phyloP scores from a whole-genome alignment of 2,329 filamentous ascomycete species.

The Lasiodiplodia sp. region DNA sequence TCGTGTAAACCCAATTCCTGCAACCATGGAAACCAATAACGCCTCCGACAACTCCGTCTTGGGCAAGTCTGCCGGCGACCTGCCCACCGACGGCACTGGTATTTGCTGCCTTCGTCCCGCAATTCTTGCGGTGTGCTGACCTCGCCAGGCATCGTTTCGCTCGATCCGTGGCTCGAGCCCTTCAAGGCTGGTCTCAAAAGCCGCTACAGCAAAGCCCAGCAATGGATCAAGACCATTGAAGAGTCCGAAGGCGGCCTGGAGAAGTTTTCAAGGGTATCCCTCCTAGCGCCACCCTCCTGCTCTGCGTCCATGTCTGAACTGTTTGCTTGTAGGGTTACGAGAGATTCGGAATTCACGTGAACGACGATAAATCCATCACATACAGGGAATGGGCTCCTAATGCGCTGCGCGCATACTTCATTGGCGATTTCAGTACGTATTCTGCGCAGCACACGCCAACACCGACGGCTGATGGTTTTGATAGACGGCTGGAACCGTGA shows the following conservation, averaged over 20 bases:
- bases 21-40: conserved; percentile 46
- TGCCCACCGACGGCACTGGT: conserved; percentile 78
- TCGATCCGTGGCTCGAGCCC: conserved; percentile 90
- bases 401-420: conserved; percentile 81
- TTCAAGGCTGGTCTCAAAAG: conserved; percentile 79
- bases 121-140: conserved; percentile 34
- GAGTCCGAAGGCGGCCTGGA: conserved; percentile 87
- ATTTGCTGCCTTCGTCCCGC: conserved; percentile 37
- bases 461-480: conserved; percentile 24
- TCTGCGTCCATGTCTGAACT: neutral
- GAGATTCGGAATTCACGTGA: conserved; percentile 83
- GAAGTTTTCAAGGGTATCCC: conserved; percentile 80
- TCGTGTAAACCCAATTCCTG: conserved; percentile 3
- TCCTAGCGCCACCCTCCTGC: neutral
- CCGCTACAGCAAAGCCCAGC: conserved; percentile 79
- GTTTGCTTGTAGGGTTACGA: conserved; percentile 73
- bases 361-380: conserved; percentile 80
- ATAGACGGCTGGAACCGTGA: conserved; percentile 82
- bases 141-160: conserved; percentile 76
- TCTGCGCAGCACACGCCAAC: neutral
- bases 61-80: conserved; percentile 55
- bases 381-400: conserved; percentile 98
- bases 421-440: conserved; percentile 89
- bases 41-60: conserved; percentile 54
- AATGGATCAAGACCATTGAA: conserved; percentile 87